Evolutionary conservation across 2,329 filamentous ascomycete species (phyloP).

Genomic region (Tolypocladium sp.): DNA sequence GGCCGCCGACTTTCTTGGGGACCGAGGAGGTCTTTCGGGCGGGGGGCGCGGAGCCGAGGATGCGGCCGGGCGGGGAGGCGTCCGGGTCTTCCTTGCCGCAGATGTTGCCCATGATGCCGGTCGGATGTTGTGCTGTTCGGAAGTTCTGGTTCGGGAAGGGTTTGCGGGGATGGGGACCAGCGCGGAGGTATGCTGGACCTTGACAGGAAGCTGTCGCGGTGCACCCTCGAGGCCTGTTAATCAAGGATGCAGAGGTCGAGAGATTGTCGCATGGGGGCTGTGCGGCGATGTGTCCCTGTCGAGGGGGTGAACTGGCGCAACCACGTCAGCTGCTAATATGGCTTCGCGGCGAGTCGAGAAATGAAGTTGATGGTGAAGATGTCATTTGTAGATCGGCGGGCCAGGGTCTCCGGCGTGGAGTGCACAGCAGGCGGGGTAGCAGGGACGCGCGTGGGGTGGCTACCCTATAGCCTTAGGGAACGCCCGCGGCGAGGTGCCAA

Average conservation of each 20-base stretch:
- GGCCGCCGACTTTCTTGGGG: conserved; percentile 43
- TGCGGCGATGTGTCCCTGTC: not conserved
- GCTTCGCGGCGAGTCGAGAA: not conserved
- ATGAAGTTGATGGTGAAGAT: not conserved
- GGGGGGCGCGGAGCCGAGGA: conserved; percentile 48
- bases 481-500: too few relatives aligned
- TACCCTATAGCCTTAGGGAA: not conserved
- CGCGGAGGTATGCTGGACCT: not conserved
- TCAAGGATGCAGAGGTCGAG: not conserved
- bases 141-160: not conserved
- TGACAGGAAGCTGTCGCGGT: not conserved
- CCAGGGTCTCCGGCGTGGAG: not conserved
- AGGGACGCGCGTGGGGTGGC: not conserved
- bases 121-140: not conserved
- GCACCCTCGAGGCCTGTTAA: not conserved
- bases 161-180: not conserved
- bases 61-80: conserved; percentile 59
- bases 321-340: not conserved
- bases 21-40: conserved; percentile 40
- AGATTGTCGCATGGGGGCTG: not conserved
- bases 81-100: conserved; percentile 70
- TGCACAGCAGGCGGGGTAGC: not conserved
- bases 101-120: conserved; percentile 67
- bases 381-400: not conserved
- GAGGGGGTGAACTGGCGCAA: not conserved